Conservation (phyloP, 306 rosid species). For the Trichosanthes cucumerina region DNA sequence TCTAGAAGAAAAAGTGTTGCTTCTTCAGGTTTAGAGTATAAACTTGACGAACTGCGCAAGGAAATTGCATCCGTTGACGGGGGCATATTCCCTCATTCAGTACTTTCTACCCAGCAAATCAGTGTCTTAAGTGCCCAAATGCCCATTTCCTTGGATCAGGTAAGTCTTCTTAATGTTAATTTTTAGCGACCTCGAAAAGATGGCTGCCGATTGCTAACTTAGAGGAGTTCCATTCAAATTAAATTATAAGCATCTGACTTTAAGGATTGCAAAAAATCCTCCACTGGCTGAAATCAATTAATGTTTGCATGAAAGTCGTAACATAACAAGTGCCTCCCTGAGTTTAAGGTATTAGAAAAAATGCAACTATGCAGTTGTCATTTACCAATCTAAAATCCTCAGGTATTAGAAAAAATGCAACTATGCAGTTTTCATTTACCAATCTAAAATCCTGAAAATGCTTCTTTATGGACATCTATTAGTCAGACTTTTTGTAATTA, state of each 20-base stretch:
- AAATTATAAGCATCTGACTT: neutral
- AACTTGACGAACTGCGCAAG: constrained; percentile 72
- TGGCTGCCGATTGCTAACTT: neutral
- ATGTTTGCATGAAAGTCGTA: neutral
- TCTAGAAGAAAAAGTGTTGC: constrained; percentile 35
- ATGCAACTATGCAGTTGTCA: no score
- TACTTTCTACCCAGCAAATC: constrained; percentile 73
- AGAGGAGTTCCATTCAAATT: neutral
- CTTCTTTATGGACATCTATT: no score
- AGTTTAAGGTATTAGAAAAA: neutral
- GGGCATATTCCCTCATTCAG: constrained; percentile 81
- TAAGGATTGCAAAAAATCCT: neutral
- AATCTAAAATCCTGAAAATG: neutral
- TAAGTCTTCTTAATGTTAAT: neutral
- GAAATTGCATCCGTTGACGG: constrained; percentile 63
- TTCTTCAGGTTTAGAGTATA: constrained; percentile 56
- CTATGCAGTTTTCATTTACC: neutral
- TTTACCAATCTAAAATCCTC: no score
- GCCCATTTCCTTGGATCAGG: constrained; percentile 59
- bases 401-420: neutral
- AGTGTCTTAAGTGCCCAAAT: constrained; percentile 50
- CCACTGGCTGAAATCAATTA: neutral
- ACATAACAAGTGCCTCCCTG: neutral
- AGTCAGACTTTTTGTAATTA: no score
- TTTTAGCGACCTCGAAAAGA: neutral